Evolutionary conservation across 225 moss, liverwort and hornwort genomes (phyloP), one percentile per base, ranked within the genome.

Genomic region (Marchantia polymorpha): DNA sequence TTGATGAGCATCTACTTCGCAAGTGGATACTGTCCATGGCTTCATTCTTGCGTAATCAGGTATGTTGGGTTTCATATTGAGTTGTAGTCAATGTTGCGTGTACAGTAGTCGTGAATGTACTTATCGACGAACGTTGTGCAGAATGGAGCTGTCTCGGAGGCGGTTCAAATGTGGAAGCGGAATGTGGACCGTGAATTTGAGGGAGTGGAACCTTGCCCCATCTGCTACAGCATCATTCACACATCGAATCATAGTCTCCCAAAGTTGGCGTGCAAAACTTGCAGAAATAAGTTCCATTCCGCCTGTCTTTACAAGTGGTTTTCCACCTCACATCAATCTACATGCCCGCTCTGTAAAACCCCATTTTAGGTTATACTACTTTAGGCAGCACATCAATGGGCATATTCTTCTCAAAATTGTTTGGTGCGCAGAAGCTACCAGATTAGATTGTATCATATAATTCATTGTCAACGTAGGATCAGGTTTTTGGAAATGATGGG

Each of bases 21-120:
- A 99, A 99, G 85, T 99, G 99, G 99, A 93, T 99, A 84, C 89
- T 99, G 61, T 99, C 99, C 48, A 95, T 99, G 92, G 90, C 92
- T 69, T 79, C 99, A 52, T 99, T 99, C 75, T 87, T 99, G 59
- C 88, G 93, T 69, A 94, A 99, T 72, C 97, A 97, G 96, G 96
- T 97, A 23, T 64, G 79, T 80, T 76, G 27, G 69, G 0, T 68
- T 29, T 19, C 8, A 17, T 48, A 69, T 15, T 48, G 46, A 20
- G 20, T 12, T 22, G 8, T 16, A 69, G 39, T 4, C 19, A 8
- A 7, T 69, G 4, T 16, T 39, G 20, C 16, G 47, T 39, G 7
- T 52, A 6, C 52, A 5, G 0, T 10, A 26, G 53, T 53, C 12
- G 23, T 13, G 14, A 56, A 56, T 53, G 73, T 73, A 73, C 53